Base-by-base conservation (phyloP, 2,329 filamentous ascomycete species). In the Curvularia lunata region DNA sequence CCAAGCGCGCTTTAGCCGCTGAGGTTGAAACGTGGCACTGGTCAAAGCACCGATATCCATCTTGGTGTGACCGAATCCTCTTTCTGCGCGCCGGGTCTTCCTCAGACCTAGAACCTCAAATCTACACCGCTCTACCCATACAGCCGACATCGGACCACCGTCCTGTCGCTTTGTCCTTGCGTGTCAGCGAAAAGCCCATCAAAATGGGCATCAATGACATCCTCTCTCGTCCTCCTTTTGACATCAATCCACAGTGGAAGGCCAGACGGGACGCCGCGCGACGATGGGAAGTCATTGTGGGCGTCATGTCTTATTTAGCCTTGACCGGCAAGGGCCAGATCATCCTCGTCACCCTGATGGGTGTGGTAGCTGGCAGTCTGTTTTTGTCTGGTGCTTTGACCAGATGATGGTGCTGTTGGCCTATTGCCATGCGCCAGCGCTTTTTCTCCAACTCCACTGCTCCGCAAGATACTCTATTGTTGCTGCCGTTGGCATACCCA, bases 21-120 rank as follows among this genome's bases (percentile, higher is more conserved):
- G 69, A 74, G 27, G 72, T 78, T 58, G 74, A 71, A 18, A 62
- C 65, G 10, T 94, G 90, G 88, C 78, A 81, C 30, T 97, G 92
- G 85, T 91, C 92, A 7, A 81, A 82, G 56, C 91, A 96, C 74
- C 88, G 95, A 45, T 96, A 91, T 84, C 72, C 95, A 1, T 88
- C 89, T 70, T 98, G 94, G 95, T 97, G 92, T 69, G 95, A 98
- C 76, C 87, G 95, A 3, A 88, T 98, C 19, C 80, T 98, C 19
- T 98, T 88, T 75, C 81, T 94, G 2, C 69, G 71, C 2, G 64
- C 73, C 9, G 66, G 86, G 84, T 56, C 66, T 18, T 48, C 65
- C 4, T 19, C 75, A 76, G 21, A 80, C 7, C 82, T 91, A n/a
- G 76, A 79, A 23, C 81, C 86, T 3, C 78, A 84, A 27, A 80